Percentiles rank a stretch among this genome's conserved stretches.
These are phyloP conservation scores for Spathaspora arborariae DNA, from an alignment of 805 yeast genomes.

Conservation along the genomic window DNA sequence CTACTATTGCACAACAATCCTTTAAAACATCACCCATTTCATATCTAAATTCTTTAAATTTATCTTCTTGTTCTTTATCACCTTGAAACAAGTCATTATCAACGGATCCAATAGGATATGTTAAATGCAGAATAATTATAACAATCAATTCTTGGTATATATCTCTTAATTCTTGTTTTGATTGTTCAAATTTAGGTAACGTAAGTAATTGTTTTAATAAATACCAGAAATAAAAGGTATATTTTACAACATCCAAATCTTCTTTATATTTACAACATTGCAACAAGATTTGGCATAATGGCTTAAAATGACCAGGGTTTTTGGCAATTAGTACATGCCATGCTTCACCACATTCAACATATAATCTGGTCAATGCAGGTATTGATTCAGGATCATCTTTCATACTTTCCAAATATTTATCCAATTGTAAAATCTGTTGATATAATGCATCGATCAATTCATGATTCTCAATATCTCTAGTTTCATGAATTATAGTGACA, in stretches of 20 bases:
- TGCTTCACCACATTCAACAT: constrained; percentile 90
- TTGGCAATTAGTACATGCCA: constrained; percentile 88
- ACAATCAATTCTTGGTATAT: constrained; percentile 56
- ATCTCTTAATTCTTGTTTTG: constrained; percentile 48
- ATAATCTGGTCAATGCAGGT: constrained; percentile 68
- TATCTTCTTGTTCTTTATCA: constrained; percentile 82
- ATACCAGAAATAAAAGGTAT: constrained; percentile 92
- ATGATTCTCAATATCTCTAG: constrained; percentile 67
- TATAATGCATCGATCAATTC: constrained; percentile 63
- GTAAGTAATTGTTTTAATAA: constrained; percentile 68
- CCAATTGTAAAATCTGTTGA: constrained; percentile 61
- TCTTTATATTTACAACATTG: constrained; percentile 69
- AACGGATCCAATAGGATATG: constrained; percentile 54
- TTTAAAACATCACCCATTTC: constrained; percentile 98
- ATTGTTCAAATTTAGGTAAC: constrained; percentile 52
- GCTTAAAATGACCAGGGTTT: constrained; percentile 63
- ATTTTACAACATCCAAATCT: constrained; percentile 85
- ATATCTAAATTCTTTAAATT: constrained; percentile 89
- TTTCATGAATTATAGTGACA: constrained; percentile 76
- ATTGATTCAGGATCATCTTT: constrained; percentile 56
- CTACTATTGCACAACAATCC: constrained; percentile 90
- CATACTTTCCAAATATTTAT: constrained; percentile 44
- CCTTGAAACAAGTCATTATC: constrained; percentile 47
- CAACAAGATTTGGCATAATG: constrained; percentile 68
- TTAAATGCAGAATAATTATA: constrained; percentile 63